Base-by-base conservation (phyloP, 1,139 yeast genomes). In the Williopsis jadinii region DNA sequence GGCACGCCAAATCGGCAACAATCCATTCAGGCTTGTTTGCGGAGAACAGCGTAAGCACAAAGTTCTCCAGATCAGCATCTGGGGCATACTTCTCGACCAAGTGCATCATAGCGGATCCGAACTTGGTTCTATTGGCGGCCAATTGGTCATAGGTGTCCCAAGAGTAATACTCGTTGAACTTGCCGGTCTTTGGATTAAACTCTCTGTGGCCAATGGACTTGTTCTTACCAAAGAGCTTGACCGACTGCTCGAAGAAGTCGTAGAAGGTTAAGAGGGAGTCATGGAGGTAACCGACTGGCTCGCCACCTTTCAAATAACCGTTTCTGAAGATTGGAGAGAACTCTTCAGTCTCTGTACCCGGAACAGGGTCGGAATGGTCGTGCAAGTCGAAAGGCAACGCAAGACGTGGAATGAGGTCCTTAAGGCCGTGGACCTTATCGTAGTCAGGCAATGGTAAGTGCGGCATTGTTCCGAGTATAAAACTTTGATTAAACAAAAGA, bases 251-350 rank as follows among this genome's bases (percentile, higher is more conserved):
- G 48, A 72, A 69, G 13, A 66, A 49, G 6, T 61, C 62, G 47
- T 70, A 62, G 41, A 69, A 60, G 1, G 80, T 73, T 36, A 51
- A 49, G 41, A 72, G 56, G 2, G 64, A 48, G 1, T 73, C 70
- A 45, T 71, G 73, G 12, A 58, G 36, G 10, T 64, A 62, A 11
- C 57, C 53, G 27, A 64, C 53, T 39, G 70, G 47, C 11, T 45
- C 63, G 27, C 48, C 45, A 49, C 29, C 59, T 51, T 28, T 60
- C 42, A 45, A 29, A 15, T 43, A 59, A 3, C 47, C 55, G 51
- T 73, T 73, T 51, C 77, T 60, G 53, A 71, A 74, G 14, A 73
- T 47, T 10, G 70, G 55, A 5, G 77, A 71, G 52, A 46, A 69
- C 2, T 76, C 78, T 9, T 61, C 43, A 3, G 51, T 48, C 33